Evolutionary conservation across 2,329 filamentous ascomycete species (phyloP), one percentile per base, ranked within the genome.

Genomic region (Helotiales sp.): DNA sequence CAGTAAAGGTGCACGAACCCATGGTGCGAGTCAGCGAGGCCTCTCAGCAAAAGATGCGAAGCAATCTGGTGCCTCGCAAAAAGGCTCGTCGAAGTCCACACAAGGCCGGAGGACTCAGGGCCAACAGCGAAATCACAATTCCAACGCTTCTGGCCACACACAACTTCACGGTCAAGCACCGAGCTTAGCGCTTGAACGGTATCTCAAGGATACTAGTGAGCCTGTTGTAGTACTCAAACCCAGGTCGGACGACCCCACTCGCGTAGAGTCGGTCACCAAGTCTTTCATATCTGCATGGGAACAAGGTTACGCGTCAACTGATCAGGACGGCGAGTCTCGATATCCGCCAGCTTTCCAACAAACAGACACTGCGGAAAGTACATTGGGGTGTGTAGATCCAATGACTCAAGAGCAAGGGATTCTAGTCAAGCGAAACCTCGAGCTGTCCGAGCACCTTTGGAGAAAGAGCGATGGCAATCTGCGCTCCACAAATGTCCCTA

Each of bases 201-300:
- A 52, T 31, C 50, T 52, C 22, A 42, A 52, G 8, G 50, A 52
- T 29, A 19, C 36, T n/a, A 13, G 30, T 15, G 50, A 52, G 34
- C 50, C 50, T 30, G 6, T 48, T 31, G 25, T 27, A 12, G 40
- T 19, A 4, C 40, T 44, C 3, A 12, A 15, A 25, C n/a, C 40
- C 4, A 25, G 9, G 3, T 44, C 19, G 13, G 22, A 44, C 22
- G 27, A 44, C 5, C 5, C 19, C 10, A 12, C 19, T 27, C 40
- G 40, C 12, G 22, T n/a, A 15, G 27, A 24, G n/a, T 8, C 24
- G 10, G 13, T 24, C 40, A 24, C 19, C 12, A n/a, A n/a, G n/a
- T n/a, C n/a, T n/a, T n/a, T n/a, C n/a, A n/a, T n/a, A n/a, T n/a
- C n/a, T n/a, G n/a, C n/a, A n/a, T n/a, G n/a, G n/a, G n/a, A n/a